Evolutionary conservation across 2,329 filamentous ascomycete genomes (phyloP).

Genomic region (Sclerotinia subarctica): DNA sequence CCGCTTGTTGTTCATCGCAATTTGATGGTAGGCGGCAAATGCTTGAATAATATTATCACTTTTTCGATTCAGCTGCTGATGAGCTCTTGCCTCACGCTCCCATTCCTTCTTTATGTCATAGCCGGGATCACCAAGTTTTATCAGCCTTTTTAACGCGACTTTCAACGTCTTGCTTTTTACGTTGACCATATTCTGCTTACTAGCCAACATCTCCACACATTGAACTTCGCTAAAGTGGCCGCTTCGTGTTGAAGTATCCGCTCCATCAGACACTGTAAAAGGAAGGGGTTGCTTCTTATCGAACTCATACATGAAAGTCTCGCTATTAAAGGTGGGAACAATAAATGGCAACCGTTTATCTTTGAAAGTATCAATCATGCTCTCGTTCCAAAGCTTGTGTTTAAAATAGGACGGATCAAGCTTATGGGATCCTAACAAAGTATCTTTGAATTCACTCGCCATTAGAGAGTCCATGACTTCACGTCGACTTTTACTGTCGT

Average conservation of each 20-base stretch:
- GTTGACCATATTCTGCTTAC: background rate
- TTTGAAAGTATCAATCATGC: background rate
- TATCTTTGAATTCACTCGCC: background rate
- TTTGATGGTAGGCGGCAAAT: conserved; percentile 5
- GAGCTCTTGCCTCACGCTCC: conserved; percentile 12
- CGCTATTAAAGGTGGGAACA: background rate
- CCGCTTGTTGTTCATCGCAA: too few species aligned
- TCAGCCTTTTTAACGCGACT: conserved; percentile 8
- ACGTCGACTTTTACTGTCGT: background rate
- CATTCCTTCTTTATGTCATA: conserved; percentile 1
- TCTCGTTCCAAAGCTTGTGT: background rate
- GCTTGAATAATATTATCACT: conserved; percentile 1
- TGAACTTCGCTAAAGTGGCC: conserved; percentile 7
- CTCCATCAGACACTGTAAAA: background rate
- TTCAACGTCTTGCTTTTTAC: background rate
- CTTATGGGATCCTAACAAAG: background rate
- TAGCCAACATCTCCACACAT: conserved; percentile 1
- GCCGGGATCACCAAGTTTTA: background rate
- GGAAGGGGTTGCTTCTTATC: conserved; percentile 2
- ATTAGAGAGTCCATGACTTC: background rate
- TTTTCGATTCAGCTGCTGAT: background rate
- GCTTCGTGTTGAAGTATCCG: background rate
- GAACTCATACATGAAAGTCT: background rate
- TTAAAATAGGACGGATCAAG: background rate
- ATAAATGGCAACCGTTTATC: background rate